phyloP scores from a whole-genome alignment of 2,329 filamentous ascomycete species.

The Fusarium domesticum region DNA sequence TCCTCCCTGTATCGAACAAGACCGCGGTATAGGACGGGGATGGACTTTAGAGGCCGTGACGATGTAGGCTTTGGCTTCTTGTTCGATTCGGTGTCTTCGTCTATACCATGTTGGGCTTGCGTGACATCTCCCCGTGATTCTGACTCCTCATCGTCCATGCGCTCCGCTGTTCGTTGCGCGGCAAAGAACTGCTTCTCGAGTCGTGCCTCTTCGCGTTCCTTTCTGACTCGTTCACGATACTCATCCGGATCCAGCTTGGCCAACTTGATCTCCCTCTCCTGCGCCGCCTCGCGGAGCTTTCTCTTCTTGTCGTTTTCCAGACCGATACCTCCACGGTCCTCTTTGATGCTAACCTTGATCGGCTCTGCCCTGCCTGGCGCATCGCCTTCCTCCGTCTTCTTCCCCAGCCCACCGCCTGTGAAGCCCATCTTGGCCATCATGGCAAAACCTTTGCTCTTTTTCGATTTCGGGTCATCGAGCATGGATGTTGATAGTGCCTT shows the following conservation, averaged over 20 bases:
- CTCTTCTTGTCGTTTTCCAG: conserved; percentile 80
- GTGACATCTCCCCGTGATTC: conserved; percentile 1
- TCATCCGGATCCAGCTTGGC: conserved; percentile 64
- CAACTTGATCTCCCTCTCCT: conserved; percentile 54
- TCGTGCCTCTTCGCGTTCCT: conserved; percentile 66
- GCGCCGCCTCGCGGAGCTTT: conserved; percentile 63
- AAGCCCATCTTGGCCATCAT: conserved; percentile 99
- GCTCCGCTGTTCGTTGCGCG: conserved; percentile 80
- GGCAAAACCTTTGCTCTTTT: conserved; percentile 79
- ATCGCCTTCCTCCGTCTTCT: conserved; percentile 46
- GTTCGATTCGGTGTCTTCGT: conserved; percentile 18
- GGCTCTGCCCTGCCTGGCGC: conserved; percentile 57
- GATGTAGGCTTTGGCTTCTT: conserved; percentile 39
- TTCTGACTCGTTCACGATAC: conserved; percentile 69
- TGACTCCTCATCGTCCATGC: conserved; percentile 60
- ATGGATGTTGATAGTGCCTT: conserved; percentile 72
- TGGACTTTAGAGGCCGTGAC: conserved; percentile 56
- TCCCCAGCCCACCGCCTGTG: conserved; percentile 71
- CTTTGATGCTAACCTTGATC: conserved; percentile 71
- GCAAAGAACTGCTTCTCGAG: conserved; percentile 68
- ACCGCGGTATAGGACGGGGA: conserved; percentile 78
- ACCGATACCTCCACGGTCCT: conserved; percentile 79
- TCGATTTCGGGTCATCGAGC: conserved; percentile 53
- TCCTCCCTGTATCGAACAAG: conserved; percentile 68
- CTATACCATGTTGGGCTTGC: conserved; percentile 16